A percentile compares a stretch with the other conserved stretches of the same genome.
phyloP scores from a whole-genome alignment of 257 asterid genomes.

The Ilex asprella region DNA sequence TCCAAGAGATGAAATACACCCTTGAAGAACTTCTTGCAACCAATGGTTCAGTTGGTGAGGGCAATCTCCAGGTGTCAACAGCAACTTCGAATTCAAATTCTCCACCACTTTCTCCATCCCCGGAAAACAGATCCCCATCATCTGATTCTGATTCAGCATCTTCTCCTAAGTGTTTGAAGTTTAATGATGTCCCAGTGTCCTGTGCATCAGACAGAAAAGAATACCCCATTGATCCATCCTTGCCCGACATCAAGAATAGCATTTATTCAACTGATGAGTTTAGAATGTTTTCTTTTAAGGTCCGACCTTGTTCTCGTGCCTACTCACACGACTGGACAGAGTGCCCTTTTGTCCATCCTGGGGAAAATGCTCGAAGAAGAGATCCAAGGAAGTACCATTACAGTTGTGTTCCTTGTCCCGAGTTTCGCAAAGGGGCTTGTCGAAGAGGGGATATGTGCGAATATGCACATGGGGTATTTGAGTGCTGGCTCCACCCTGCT shows the following conservation, averaged over 20 bases:
- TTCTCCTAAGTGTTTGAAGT: conserved; percentile 27
- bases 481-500: conserved; percentile 87
- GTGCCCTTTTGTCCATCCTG: conserved; percentile 92
- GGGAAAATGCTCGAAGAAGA: conserved; percentile 82
- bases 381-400: conserved; percentile 79
- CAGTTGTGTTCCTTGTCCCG: conserved; percentile 83
- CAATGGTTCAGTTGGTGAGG: conserved; percentile 32
- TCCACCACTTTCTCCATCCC: conserved; percentile 45
- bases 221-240: conserved; percentile 69
- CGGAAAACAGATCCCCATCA: conserved; percentile 31
- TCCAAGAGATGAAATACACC: conserved; percentile 25
- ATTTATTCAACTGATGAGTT: conserved; percentile 78
- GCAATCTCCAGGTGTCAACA: conserved; percentile 19
- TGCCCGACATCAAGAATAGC: conserved; percentile 84
- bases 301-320: conserved; percentile 84
- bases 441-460: conserved; percentile 82
- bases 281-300: conserved; percentile 76
- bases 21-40: conserved; percentile 45
- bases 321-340: conserved; percentile 96
- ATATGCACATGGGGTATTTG: conserved; percentile 28
- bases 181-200: conserved; percentile 18
- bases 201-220: conserved; percentile 53
- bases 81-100: conserved; percentile 27
- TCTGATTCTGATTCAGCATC: conserved; percentile 33
- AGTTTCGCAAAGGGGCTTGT: conserved; percentile 79